Conservation (phyloP, 2,329 filamentous ascomycete species). For the Lachnellula suecica region DNA sequence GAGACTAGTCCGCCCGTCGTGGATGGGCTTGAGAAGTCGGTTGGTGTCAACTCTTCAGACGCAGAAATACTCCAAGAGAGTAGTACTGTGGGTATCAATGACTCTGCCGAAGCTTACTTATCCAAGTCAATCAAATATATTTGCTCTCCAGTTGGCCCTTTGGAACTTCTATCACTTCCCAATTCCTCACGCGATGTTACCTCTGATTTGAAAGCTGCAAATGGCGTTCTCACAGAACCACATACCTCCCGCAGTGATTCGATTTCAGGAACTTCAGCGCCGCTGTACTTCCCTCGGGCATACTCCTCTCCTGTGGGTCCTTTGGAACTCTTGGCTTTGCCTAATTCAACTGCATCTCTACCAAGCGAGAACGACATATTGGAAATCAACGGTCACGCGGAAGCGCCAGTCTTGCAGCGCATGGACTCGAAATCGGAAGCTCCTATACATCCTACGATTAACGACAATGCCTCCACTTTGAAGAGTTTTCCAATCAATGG, state of each 20-base stretch:
- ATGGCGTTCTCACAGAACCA: neutral
- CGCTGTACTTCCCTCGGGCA: neutral
- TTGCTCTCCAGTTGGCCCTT: slow-evolving; percentile 23
- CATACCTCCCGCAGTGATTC: neutral
- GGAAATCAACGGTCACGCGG: neutral
- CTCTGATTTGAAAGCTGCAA: neutral
- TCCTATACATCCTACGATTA: slow-evolving; percentile 1
- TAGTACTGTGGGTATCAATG: slow-evolving; percentile 4
- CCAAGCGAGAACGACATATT: neutral
- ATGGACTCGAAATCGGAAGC: neutral
- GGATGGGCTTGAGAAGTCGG: neutral
- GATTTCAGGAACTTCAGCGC: neutral
- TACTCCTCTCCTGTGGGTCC: slow-evolving; percentile 25
- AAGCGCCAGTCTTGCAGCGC: neutral
- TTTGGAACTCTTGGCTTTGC: slow-evolving; percentile 50
- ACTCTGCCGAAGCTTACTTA: neutral
- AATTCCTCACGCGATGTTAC: slow-evolving; percentile 47
- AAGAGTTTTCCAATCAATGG: slow-evolving; percentile 4
- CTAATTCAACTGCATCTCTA: slow-evolving; percentile 39
- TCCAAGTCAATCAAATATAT: slow-evolving; percentile 1
- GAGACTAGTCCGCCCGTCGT: neutral
- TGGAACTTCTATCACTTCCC: slow-evolving; percentile 50
- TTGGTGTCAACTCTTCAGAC: neutral
- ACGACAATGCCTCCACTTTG: neutral
- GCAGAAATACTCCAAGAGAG: neutral